These are phyloP conservation scores for Gossypium arboreum DNA, from an alignment of 345 rosid species.

Conservation along the genomic window DNA sequence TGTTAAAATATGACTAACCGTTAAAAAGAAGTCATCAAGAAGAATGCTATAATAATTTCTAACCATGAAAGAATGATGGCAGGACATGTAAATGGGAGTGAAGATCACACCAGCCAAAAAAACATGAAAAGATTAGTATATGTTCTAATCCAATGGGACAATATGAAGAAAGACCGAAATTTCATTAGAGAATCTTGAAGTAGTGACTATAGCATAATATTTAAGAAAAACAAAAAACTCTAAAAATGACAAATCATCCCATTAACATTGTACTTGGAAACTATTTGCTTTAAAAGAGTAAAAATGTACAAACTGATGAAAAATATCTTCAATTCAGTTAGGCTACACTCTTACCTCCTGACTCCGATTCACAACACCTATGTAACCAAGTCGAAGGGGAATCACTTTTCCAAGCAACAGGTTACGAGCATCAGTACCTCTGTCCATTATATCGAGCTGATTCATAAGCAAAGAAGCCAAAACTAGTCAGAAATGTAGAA, in stretches of 20 bases:
- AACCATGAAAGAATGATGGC: neutral
- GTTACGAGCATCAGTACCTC: slow-evolving; percentile 97
- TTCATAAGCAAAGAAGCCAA: slow-evolving; percentile 21
- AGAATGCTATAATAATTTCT: neutral
- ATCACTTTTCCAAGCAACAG: slow-evolving; percentile 84
- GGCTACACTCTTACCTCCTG: slow-evolving; percentile 64
- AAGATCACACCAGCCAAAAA: neutral
- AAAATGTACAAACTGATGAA: neutral
- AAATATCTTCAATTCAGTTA: neutral
- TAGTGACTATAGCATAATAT: neutral
- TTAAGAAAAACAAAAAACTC: slow-evolving; percentile 6
- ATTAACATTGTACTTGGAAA: neutral
- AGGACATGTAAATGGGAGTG: neutral
- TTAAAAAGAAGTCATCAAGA: neutral
- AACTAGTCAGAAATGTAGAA: slow-evolving; percentile 22
- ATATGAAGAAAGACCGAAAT: neutral
- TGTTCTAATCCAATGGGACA: neutral
- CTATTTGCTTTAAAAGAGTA: neutral
- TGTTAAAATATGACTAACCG: neutral
- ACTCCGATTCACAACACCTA: slow-evolving; percentile 91
- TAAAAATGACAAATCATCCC: neutral
- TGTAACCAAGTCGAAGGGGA: slow-evolving; percentile 90
- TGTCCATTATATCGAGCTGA: slow-evolving; percentile 97
- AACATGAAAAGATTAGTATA: neutral
- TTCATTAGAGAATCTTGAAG: neutral